A percentile compares a stretch with the other conserved stretches of the same genome.
These are phyloP conservation scores for Syzygium aromaticum DNA, from an alignment of 345 rosid genomes.

Conservation along the genomic window DNA sequence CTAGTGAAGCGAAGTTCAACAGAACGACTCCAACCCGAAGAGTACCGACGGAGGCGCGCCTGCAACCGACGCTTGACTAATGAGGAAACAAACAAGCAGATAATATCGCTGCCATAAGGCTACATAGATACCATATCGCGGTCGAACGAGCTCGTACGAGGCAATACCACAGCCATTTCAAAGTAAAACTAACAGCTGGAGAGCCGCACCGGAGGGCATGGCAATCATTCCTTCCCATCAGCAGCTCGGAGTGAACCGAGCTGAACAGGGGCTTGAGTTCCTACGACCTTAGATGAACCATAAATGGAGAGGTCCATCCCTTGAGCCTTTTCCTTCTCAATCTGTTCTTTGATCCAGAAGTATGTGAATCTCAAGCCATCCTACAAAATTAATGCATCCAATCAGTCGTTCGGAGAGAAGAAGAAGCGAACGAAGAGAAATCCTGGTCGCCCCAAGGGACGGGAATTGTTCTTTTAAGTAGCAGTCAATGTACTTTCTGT, in stretches of 20 bases:
- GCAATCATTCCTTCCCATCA: conserved; percentile 59
- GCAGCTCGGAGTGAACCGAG: conserved; percentile 91
- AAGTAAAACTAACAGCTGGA: neutral
- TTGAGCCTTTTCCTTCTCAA: conserved; percentile 82
- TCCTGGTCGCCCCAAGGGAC: neutral
- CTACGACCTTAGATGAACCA: conserved; percentile 92
- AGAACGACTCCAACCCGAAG: neutral
- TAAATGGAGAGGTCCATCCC: conserved; percentile 71
- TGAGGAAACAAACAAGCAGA: neutral
- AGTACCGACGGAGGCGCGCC: fast-evolving
- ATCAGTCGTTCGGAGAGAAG: neutral
- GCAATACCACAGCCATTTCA: neutral
- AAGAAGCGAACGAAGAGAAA: neutral
- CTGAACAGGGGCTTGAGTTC: conserved; percentile 97
- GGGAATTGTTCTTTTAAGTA: neutral
- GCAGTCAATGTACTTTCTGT: neutral
- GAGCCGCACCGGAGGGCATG: neutral
- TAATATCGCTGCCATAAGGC: neutral
- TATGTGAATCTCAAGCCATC: conserved; percentile 90
- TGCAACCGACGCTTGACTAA: neutral
- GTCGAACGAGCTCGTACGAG: neutral
- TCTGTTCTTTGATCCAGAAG: conserved; percentile 94
- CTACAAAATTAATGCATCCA: conserved; percentile 14
- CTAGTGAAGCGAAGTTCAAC: neutral
- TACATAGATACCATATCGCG: neutral